Evolutionary conservation across 2,329 filamentous ascomycete genomes (phyloP), one percentile per base, ranked within the genome.

Genomic region (Monilinia fructigena): DNA sequence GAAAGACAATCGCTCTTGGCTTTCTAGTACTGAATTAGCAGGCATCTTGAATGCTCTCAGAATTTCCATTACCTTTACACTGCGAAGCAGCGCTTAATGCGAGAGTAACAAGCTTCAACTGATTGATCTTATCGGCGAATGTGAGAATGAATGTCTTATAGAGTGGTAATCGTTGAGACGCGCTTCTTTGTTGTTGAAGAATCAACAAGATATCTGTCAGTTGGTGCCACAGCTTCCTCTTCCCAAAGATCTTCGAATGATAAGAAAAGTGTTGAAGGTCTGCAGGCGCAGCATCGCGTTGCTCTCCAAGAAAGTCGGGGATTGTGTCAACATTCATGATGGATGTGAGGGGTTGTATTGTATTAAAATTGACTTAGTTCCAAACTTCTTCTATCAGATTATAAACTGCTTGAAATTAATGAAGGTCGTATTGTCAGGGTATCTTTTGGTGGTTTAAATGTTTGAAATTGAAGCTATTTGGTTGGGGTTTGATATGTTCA

Each of bases 191-290:
- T 91, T 82, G 75, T 89, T 88, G 82, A 97, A 99, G 85, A 94
- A 97, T 91, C 85, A 73, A 97, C 83, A 66, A 99, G 86, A 63
- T 84, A 76, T 97, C 90, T 47, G 95, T 99, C 72, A 99, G 89
- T 81, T 99, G 93, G 82, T 99, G 95, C 95, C 95, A 99, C 80
- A 99, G 86, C 82, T 97, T 97, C 75, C 94, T 89, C 83, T 99
- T 99, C 95, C 95, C 95, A 99, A 77, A 88, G 91, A 78, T 96
- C 93, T 82, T 99, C 95, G 72, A 99, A 97, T 75, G 89, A 87
- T 74, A 99, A 85, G 79, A 97, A 91, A 91, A 87, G 75, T 89
- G 86, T 80, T 97, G 93, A 63, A 96, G 86, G 78, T 96, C 91
- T 73, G 93, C 91, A 63, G 93, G 91, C 75, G 93, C 91, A 77